Conservation (phyloP, 2,329 filamentous ascomycete species). For the Aureobasidium sp. region DNA sequence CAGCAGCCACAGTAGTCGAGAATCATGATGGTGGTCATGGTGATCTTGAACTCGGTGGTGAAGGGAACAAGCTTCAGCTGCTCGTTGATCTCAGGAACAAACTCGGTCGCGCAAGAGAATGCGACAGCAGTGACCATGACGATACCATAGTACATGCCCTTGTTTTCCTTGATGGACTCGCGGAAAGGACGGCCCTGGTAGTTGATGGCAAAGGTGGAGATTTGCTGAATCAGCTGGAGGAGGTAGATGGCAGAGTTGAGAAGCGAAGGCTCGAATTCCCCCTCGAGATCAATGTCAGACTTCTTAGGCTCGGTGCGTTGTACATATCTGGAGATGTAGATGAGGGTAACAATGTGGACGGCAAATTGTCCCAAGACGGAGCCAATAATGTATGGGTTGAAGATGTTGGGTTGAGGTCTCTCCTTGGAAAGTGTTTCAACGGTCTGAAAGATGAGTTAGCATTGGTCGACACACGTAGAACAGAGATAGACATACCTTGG, state of each 20-base stretch:
- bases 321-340: conserved; percentile 88
- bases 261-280: conserved; percentile 85
- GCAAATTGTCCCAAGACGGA: conserved; percentile 96
- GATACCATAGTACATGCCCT: conserved; percentile 96
- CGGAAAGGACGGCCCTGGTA: conserved; percentile 98
- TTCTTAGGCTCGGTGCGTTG: conserved; percentile 68
- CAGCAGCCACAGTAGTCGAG: conserved; percentile 83
- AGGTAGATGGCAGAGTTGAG: conserved; percentile 97
- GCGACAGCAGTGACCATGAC: conserved; percentile 82
- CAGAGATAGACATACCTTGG: conserved; percentile 50
- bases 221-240: conserved; percentile 95
- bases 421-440: conserved; percentile 95
- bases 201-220: conserved; percentile 98
- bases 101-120: conserved; percentile 90
- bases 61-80: conserved; percentile 90
- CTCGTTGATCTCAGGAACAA: conserved; percentile 90
- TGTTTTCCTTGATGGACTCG: conserved; percentile 90
- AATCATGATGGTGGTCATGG: conserved; percentile 76
- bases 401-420: conserved; percentile 95
- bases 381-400: conserved; percentile 97
- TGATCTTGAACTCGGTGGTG: conserved; percentile 76
- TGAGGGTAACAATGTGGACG: conserved; percentile 84
- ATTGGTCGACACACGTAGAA: neutral
- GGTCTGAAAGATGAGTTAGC: conserved; percentile 44
- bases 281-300: conserved; percentile 75